These are phyloP conservation scores for Metarhizium rileyi DNA, from an alignment of 2,329 filamentous ascomycete genomes.

Conservation along the genomic window DNA sequence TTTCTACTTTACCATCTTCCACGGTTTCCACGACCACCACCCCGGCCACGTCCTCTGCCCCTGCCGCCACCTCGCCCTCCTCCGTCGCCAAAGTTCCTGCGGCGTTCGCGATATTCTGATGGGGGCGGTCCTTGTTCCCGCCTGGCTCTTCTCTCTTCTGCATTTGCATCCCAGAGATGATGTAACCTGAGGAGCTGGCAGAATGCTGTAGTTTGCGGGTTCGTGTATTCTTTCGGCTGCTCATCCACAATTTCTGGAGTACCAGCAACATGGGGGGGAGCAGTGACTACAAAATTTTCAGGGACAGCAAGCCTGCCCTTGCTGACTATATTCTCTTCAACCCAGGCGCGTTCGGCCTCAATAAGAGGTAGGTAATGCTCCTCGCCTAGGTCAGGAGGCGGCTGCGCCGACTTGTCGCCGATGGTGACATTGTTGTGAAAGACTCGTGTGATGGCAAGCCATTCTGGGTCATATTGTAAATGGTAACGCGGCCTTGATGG, in stretches of 20 bases:
- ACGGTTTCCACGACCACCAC: constrained; percentile 2
- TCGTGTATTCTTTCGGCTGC: constrained; percentile 74
- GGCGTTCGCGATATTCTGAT: constrained; percentile 21
- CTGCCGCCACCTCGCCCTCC: constrained; percentile 26
- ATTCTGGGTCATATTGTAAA: constrained; percentile 82
- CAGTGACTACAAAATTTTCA: constrained; percentile 67
- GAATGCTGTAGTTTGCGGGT: constrained; percentile 74
- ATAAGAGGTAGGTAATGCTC: constrained; percentile 59
- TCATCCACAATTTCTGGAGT: constrained; percentile 47
- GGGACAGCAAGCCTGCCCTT: constrained; percentile 58
- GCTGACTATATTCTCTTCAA: constrained; percentile 63
- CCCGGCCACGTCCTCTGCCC: constrained; percentile 23
- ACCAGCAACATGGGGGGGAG: constrained; percentile 55
- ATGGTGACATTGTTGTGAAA: constrained; percentile 59
- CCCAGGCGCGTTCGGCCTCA: constrained; percentile 63
- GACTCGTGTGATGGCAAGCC: constrained; percentile 84
- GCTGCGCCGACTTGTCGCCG: constrained; percentile 45
- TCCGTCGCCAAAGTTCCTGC: constrained; percentile 27
- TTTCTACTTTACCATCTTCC: not conserved
- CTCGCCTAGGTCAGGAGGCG: constrained; percentile 57
- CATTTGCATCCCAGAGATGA: constrained; percentile 65
- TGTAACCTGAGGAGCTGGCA: constrained; percentile 68
- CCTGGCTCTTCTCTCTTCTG: constrained; percentile 56
- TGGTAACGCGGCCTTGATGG: constrained; percentile 34
- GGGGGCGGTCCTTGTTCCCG: constrained; percentile 47